Percentiles rank a stretch among this genome's conserved stretches.
phyloP scores from a whole-genome alignment of 108 stramenopile genomes.

The Skeletonema menzelii region DNA sequence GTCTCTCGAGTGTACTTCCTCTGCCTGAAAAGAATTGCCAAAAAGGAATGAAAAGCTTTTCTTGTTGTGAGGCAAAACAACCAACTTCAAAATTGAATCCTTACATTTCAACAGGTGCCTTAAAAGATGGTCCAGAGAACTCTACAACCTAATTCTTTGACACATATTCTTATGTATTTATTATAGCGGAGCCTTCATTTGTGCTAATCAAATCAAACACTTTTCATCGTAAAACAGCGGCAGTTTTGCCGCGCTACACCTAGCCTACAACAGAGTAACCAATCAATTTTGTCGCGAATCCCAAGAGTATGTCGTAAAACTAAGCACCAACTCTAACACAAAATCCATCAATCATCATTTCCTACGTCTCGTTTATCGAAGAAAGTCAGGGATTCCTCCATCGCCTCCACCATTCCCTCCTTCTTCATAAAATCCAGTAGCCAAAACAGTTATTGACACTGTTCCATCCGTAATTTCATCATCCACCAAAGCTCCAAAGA shows the following conservation, averaged over 20 bases:
- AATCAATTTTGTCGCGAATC: background rate
- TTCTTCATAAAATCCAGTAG: conserved; percentile 79
- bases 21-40: too few species aligned
- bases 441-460: conserved; percentile 90
- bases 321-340: background rate
- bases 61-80: too few species aligned
- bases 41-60: too few species aligned
- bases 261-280: conserved; percentile 2
- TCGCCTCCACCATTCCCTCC: conserved; percentile 16
- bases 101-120: too few species aligned
- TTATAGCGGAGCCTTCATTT: background rate
- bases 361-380: conserved; percentile 22
- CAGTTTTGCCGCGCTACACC: background rate
- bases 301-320: background rate
- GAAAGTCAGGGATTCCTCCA: conserved; percentile 47
- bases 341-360: background rate
- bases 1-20: too few species aligned
- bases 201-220: conserved; percentile 1
- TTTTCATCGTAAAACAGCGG: background rate
- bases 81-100: too few species aligned
- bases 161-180: background rate
- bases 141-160: background rate
- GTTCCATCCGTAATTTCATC: conserved; percentile 86
- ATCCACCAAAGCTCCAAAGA: conserved; percentile 92
- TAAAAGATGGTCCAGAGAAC: too few species aligned